These are phyloP conservation scores for Perkinsus chesapeaki DNA, from an alignment of 169 alveolate species.

Conservation along the genomic window DNA sequence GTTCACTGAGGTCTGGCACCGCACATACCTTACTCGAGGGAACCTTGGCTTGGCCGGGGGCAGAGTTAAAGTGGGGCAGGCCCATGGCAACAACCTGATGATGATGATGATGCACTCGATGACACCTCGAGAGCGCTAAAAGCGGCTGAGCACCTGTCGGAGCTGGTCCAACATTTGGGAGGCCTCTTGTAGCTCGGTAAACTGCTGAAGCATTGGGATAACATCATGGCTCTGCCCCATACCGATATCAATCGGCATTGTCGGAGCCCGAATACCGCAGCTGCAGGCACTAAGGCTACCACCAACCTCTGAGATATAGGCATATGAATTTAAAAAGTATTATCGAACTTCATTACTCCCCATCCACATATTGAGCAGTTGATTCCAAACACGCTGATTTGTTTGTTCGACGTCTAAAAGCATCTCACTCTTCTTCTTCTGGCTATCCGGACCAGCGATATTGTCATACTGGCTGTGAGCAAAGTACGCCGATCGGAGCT, in stretches of 20 bases:
- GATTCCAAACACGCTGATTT: neutral
- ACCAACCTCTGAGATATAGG: neutral
- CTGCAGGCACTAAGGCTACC: neutral
- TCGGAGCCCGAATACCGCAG: neutral
- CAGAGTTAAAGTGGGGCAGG: neutral
- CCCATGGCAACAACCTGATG: neutral
- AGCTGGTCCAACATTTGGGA: neutral
- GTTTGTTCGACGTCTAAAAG: neutral
- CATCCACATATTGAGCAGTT: neutral
- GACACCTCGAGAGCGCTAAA: neutral
- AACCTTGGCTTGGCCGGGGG: neutral
- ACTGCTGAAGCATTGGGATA: neutral
- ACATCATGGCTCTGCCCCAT: neutral
- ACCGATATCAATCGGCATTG: neutral
- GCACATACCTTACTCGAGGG: neutral
- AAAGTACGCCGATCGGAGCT: neutral
- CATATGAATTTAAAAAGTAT: neutral
- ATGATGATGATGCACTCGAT: neutral
- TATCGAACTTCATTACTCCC: neutral
- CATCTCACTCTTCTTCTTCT: neutral
- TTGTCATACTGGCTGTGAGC: neutral
- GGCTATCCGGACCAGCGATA: neutral
- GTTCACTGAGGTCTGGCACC: neutral
- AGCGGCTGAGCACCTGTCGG: neutral
- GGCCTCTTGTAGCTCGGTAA: neutral